Percentiles rank a stretch among this genome's conserved stretches.
Evolutionary conservation across 352 stramenopile species (phyloP).

Genomic region (Phytophthora lateralis): DNA sequence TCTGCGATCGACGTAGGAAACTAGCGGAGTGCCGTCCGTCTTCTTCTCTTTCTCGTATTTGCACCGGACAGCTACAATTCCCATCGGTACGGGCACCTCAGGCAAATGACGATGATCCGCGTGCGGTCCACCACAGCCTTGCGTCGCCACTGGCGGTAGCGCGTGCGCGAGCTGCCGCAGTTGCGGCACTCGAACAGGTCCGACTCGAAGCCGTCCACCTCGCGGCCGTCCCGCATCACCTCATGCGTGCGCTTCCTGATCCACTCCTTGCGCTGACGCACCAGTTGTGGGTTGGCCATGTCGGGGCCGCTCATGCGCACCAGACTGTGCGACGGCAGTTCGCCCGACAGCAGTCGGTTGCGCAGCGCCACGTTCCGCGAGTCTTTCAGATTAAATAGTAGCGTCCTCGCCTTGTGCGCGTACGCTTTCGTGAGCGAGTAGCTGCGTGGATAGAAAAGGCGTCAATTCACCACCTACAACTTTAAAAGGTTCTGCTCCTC

Average conservation of each 20-base stretch:
- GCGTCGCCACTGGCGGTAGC: slow-evolving; percentile 82
- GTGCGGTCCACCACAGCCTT: slow-evolving; percentile 86
- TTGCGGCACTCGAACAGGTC: slow-evolving; percentile 85
- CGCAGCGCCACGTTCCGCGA: slow-evolving; percentile 66
- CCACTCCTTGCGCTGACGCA: slow-evolving; percentile 81
- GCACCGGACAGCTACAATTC: slow-evolving; percentile 47
- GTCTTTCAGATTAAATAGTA: slow-evolving; percentile 88
- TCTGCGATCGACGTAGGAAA: too few species aligned
- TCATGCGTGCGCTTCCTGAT: slow-evolving; percentile 87
- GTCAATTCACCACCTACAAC: neutral
- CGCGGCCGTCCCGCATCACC: slow-evolving; percentile 74
- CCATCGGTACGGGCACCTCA: slow-evolving; percentile 78
- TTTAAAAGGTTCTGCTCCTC: neutral
- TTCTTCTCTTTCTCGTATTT: too few species aligned
- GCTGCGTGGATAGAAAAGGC: slow-evolving; percentile 25
- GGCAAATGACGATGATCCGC: slow-evolving; percentile 83
- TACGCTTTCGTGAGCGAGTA: slow-evolving; percentile 80
- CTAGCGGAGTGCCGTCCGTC: too few species aligned
- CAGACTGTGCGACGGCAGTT: slow-evolving; percentile 53
- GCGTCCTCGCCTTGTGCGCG: slow-evolving; percentile 75
- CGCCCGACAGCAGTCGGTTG: slow-evolving; percentile 67
- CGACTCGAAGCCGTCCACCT: slow-evolving; percentile 75
- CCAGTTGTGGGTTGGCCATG: slow-evolving; percentile 88
- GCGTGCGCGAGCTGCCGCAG: slow-evolving; percentile 73
- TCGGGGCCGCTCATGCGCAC: slow-evolving; percentile 80